Percentiles rank a stretch among this genome's conserved stretches.
Evolutionary conservation across 2,329 filamentous ascomycete genomes (phyloP).

Genomic region (Chaetomiaceae sp.): DNA sequence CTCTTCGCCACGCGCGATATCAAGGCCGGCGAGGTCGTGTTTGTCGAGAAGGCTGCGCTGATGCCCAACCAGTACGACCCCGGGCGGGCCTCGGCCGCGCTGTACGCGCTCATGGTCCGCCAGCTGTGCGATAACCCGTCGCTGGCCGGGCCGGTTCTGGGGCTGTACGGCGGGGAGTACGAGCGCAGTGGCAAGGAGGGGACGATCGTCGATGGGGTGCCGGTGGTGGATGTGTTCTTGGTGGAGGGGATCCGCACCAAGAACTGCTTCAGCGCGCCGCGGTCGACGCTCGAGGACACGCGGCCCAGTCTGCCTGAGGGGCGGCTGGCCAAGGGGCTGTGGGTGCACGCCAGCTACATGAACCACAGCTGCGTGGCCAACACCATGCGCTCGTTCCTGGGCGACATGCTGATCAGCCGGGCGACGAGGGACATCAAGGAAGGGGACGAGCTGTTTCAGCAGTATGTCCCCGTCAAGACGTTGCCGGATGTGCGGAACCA

Average conservation of each 20-base stretch:
- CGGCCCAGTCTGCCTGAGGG: constrained; percentile 19
- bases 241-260: constrained; percentile 39
- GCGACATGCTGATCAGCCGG: constrained; percentile 31
- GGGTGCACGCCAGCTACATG: constrained; percentile 29
- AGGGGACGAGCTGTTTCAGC: constrained; percentile 37
- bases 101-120: constrained; percentile 39
- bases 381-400: constrained; percentile 30
- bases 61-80: constrained; percentile 41
- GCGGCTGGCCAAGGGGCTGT: constrained; percentile 29
- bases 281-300: constrained; percentile 31
- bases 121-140: constrained; percentile 39
- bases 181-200: constrained; percentile 31
- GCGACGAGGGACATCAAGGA: constrained; percentile 36
- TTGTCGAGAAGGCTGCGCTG: constrained; percentile 40
- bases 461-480: constrained; percentile 36
- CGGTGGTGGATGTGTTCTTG: constrained; percentile 37
- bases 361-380: constrained; percentile 34
- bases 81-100: constrained; percentile 38
- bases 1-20: constrained; percentile 39
- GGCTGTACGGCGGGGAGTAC: constrained; percentile 32
- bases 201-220: constrained; percentile 32
- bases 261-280: constrained; percentile 37
- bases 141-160: constrained; percentile 31
- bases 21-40: constrained; percentile 37
- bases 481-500: constrained; percentile 26